A percentile compares a stretch with the other conserved stretches of the same genome.
Conservation (phyloP, 1,139 yeast species). For the Arxiozyma slooffiae region DNA sequence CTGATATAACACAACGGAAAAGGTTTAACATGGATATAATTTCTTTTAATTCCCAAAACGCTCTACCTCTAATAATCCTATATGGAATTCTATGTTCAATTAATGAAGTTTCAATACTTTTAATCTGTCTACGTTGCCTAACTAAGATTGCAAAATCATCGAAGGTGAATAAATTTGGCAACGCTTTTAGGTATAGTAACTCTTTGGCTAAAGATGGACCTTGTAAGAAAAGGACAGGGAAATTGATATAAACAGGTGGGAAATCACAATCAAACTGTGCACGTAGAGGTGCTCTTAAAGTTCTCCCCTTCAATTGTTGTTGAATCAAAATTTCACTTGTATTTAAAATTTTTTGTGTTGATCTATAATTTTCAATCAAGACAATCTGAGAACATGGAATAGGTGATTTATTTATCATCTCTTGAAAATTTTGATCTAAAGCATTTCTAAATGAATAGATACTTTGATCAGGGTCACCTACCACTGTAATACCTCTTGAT, state of each 20-base stretch:
- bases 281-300: constrained; percentile 33
- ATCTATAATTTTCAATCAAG: constrained; percentile 68
- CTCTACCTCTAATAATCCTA: constrained; percentile 55
- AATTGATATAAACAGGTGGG: constrained; percentile 41
- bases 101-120: constrained; percentile 54
- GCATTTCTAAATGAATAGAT: constrained; percentile 87
- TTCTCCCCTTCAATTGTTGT: constrained; percentile 42
- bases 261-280: constrained; percentile 39
- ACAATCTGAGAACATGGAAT: constrained; percentile 33
- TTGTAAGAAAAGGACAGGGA: constrained; percentile 41
- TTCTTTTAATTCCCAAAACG: constrained; percentile 74
- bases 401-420: constrained; percentile 44
- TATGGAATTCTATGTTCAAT: constrained; percentile 51
- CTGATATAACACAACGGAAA: constrained; percentile 50
- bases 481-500: too few relatives aligned
- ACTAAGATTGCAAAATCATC: constrained; percentile 64
- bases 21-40: constrained; percentile 54
- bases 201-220: constrained; percentile 51
- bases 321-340: constrained; percentile 60
- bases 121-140: constrained; percentile 50
- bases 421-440: constrained; percentile 52
- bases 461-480: constrained; percentile 95
- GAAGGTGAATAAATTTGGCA: constrained; percentile 36
- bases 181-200: constrained; percentile 37
- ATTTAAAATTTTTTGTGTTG: constrained; percentile 56